phyloP scores from a whole-genome alignment of 1,284 basidiomycete species.

The Trametes versicolor region DNA sequence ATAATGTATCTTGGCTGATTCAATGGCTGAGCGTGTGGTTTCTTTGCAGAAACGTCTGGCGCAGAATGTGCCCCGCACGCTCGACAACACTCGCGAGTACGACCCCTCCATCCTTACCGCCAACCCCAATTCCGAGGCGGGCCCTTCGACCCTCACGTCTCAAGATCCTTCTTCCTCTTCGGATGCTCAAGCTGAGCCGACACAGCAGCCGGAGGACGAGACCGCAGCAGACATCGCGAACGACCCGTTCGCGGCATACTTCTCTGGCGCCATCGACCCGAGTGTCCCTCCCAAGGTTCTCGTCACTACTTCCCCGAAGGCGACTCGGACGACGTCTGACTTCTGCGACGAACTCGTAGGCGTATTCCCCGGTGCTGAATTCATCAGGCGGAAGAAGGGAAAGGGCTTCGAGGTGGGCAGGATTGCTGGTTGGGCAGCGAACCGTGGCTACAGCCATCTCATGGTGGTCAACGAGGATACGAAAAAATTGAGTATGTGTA shows the following conservation, averaged over 20 bases:
- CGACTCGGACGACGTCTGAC: conserved; percentile 84
- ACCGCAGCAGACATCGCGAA: conserved; percentile 72
- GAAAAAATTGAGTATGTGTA: conserved; percentile 88
- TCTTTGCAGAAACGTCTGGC: conserved; percentile 75
- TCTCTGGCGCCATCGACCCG: conserved; percentile 71
- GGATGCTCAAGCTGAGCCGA: conserved; percentile 22
- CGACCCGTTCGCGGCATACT: conserved; percentile 79
- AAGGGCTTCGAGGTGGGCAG: conserved; percentile 94
- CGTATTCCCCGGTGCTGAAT: conserved; percentile 95
- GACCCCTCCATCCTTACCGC: conserved; percentile 87
- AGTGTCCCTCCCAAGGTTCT: conserved; percentile 84
- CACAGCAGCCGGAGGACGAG: conserved; percentile 58
- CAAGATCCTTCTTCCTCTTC: conserved; percentile 37
- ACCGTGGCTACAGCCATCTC: conserved; percentile 88
- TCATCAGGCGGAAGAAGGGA: conserved; percentile 90
- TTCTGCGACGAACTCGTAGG: conserved; percentile 94
- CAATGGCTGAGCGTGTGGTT: not conserved
- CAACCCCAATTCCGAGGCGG: conserved; percentile 55
- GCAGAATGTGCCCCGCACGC: conserved; percentile 89
- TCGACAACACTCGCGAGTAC: conserved; percentile 93
- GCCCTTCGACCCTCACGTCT: conserved; percentile 47
- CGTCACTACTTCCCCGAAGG: conserved; percentile 91
- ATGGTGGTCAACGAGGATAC: conserved; percentile 96
- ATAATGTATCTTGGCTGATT: not conserved
- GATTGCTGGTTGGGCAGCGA: conserved; percentile 94